Evolutionary conservation across 2,329 filamentous ascomycete genomes (phyloP), one percentile per base, ranked within the genome.

Genomic region (Stachybotrys echinatus): DNA sequence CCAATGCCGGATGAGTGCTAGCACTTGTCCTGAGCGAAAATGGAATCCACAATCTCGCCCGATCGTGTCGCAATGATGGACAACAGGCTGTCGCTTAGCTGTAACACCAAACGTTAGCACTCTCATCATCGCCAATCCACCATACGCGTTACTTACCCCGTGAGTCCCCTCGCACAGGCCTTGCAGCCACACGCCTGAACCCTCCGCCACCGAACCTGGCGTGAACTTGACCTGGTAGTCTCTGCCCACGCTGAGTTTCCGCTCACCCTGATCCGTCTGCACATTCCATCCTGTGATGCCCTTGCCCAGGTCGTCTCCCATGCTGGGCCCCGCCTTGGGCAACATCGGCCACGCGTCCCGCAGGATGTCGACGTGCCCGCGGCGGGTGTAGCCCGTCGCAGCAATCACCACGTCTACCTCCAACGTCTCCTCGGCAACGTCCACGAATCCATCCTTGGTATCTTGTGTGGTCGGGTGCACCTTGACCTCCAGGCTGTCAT

Each of bases 151-250:
- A 84, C 87, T 83, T 80, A 92, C 87, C 52, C 92, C 92, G 68
- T 97, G 92, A 31, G 91, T 95, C 54, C 79, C 83, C 74, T 97
- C 92, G 65, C 91, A 95, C 73, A 92, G 96, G 27, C 92, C 92
- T 67, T 97, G 94, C 59, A 97, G 75, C 87, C 89, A 97, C 51
- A 97, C 77, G 4, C 92, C 92, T 14, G 89, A 87, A 42, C 85
- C 82, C 0, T 77, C 64, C n/a, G 83, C 79, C 31, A 97, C 86
- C 45, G 80, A 76, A 23, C 80, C 84, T 2, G 80, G 72, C 45
- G 80, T 76, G 64, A 95, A 90, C 51, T 84, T 73, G 45, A 96
- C 81, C 47, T 79, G 79, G 68, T 97, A 97, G 65, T 96, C 82
- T 48, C 92, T 80, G 27, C 76, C 76, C 2, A 96, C 88, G 17